phyloP scores from a whole-genome alignment of 169 alveolate genomes.

The Plasmodium fragile region DNA sequence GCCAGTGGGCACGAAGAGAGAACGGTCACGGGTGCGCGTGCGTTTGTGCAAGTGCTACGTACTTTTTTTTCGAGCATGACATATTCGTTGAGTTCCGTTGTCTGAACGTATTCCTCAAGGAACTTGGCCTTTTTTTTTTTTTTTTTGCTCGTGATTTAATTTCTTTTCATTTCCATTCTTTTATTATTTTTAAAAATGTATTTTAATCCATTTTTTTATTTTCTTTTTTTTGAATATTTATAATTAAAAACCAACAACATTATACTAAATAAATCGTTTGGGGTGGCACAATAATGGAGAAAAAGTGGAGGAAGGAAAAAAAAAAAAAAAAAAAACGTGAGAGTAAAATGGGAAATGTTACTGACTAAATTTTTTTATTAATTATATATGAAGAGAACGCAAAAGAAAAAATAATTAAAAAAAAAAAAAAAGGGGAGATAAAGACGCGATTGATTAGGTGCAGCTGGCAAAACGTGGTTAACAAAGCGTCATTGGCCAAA shows the following conservation, averaged over 20 bases:
- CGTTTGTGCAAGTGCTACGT: background rate
- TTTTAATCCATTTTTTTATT: background rate
- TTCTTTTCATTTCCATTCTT: background rate
- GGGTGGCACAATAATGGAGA: conserved; percentile 3
- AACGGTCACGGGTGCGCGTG: background rate
- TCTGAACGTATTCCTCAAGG: background rate
- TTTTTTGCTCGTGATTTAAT: background rate
- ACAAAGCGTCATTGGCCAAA: background rate
- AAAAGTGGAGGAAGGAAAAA: background rate
- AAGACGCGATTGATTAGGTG: background rate
- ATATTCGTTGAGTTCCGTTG: background rate
- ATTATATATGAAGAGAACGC: background rate
- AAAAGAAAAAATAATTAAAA: background rate
- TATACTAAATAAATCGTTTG: background rate
- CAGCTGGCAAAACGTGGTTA: background rate
- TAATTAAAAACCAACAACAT: conserved; percentile 7
- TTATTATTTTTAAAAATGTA: background rate
- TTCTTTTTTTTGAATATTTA: background rate
- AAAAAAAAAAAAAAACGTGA: background rate
- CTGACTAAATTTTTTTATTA: background rate
- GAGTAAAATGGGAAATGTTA: background rate
- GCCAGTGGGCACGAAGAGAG: background rate
- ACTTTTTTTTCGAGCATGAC: background rate
- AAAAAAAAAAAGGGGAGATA: background rate
- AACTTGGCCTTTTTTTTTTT: background rate